phyloP scores from a whole-genome alignment of 495 filamentous ascomycete species.

The Parmelia sp. region DNA sequence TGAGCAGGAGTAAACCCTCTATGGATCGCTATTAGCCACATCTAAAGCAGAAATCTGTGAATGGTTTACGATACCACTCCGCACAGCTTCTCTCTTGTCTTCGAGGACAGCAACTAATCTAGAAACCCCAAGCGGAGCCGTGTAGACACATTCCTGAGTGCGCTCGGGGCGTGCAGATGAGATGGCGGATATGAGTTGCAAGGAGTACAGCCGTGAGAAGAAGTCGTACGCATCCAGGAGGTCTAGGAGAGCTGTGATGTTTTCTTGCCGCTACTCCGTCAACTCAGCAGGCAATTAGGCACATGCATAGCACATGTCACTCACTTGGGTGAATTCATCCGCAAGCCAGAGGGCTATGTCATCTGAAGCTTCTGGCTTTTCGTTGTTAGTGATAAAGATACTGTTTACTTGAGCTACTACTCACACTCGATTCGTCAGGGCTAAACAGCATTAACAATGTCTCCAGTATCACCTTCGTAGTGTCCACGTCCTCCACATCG shows the following conservation, averaged over 20 bases:
- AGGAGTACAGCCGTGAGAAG: slow-evolving; percentile 85
- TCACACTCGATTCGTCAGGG: slow-evolving; percentile 61
- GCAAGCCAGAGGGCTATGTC: slow-evolving; percentile 96
- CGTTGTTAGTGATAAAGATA: slow-evolving; percentile 29
- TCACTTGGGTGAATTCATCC: slow-evolving; percentile 93
- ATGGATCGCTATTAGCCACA: slow-evolving; percentile 7
- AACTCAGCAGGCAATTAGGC: slow-evolving; percentile 35
- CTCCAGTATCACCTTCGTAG: slow-evolving; percentile 87
- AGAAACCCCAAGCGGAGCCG: slow-evolving; percentile 79
- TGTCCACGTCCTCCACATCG: slow-evolving; percentile 94
- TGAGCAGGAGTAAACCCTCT: slow-evolving; percentile 65
- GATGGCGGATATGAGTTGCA: slow-evolving; percentile 85
- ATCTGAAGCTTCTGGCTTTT: slow-evolving; percentile 85
- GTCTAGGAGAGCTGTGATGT: slow-evolving; percentile 84
- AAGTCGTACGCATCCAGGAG: slow-evolving; percentile 84
- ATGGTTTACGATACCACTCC: slow-evolving; percentile 56
- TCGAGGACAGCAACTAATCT: slow-evolving; percentile 77
- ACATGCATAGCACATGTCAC: slow-evolving; percentile 17
- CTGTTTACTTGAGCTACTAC: slow-evolving; percentile 25
- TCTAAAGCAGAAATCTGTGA: not conserved
- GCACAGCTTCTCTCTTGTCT: slow-evolving; percentile 79
- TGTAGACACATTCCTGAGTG: slow-evolving; percentile 92
- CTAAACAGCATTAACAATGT: slow-evolving; percentile 90
- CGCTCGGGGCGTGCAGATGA: slow-evolving; percentile 79
- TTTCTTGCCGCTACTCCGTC: slow-evolving; percentile 76